Base-by-base conservation (phyloP, 495 filamentous ascomycete genomes). In the Penicillium longicatenatum region DNA sequence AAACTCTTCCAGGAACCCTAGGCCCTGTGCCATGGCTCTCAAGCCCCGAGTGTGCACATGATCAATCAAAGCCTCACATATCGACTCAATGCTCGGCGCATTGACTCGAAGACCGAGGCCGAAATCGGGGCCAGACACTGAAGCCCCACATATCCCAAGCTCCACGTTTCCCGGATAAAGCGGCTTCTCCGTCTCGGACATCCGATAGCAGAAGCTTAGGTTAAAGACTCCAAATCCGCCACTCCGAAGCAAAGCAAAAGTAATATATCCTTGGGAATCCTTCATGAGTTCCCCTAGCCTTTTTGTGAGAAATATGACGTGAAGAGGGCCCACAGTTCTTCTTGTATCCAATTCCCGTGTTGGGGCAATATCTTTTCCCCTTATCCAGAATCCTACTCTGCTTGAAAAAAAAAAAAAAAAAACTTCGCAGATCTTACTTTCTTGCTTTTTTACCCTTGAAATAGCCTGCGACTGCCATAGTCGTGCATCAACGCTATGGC, bases 181-280 rank as follows among this genome's bases (percentile, higher is more conserved):
- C 60, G 64, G 64, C 60, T 54, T 33, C 16, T 49, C 39, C 14
- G 19, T 33, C 35, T 63, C 64, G 61, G 61, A 61, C 35, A 37
- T 61, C 64, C 64, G 64, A 67, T 26, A 17, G 4, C 26, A 45
- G 55, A 12, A 26, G 5, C 29, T 12, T 7, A 6, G 54, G 50
- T 56, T 51, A 51, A 53, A 49, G 45, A 44, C 53, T 26, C 14
- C 46, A 17, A 49, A 19, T 26, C 37, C 29, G 24, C 46, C 46
- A 24, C n/a, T 43, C 42, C 42, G 19, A 45, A 14, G 17, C 31
- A 10, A 35, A 1, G 12, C 11, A 48, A 17, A 31, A 30, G 16
- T 51, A 39, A 24, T 39, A 39, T 14, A 35, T 2, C 16, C 26
- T 26, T 4, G 12, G 31, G 9, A 35, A 10, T 35, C 12, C 31